Base-by-base conservation (phyloP, 2,329 filamentous ascomycete species). In the Fusarium ambrosium region DNA sequence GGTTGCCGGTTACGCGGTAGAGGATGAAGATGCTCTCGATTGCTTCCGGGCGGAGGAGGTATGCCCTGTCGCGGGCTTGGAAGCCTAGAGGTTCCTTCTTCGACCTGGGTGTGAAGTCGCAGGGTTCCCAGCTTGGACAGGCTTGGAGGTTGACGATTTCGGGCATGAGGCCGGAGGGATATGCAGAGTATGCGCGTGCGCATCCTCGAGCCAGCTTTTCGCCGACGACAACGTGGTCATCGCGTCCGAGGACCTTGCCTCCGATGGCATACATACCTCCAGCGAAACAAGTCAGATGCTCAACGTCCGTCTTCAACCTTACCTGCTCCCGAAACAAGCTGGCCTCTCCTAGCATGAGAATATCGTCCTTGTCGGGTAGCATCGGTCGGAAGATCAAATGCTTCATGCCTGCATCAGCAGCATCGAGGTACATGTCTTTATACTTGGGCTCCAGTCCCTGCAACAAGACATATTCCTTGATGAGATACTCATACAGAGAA, bases 1-100 rank as follows among this genome's bases (percentile, higher is more conserved):
- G 76, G 69, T 94, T 89, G n/a, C 92, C 93, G 0, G 92, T 95
- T 63, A 94, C 86, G 60, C 93, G 89, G 81, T 92, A 94, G 86
- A 96, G 90, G 79, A 94, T 89, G 81, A 94, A 96, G 6, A 97
- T 89, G 16, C 91, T 93, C 84, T 96, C 94, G 64, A 96, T 94
- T 3, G 93, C 93, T 83, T 96, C 78, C 0, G 78, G 78, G 1
- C 78, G 74, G 0, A 79, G 74, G 0, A 75, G 55, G 13, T 78
- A 79, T 0, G 58, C 39, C n/a, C 62, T 60, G 1, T 79, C 77
- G n/a, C 41, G 64, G 3, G 76, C 69, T 1, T 70, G 68, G 63
- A 78, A 79, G 1, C 77, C 77, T 0, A 66, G 60, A 0, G 78
- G 70, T 6, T 70, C 59, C 11, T 27, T 67, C 0, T 68, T 45